These are phyloP conservation scores for Naganishia albida DNA, from an alignment of 1,284 basidiomycete genomes.

Conservation along the genomic window DNA sequence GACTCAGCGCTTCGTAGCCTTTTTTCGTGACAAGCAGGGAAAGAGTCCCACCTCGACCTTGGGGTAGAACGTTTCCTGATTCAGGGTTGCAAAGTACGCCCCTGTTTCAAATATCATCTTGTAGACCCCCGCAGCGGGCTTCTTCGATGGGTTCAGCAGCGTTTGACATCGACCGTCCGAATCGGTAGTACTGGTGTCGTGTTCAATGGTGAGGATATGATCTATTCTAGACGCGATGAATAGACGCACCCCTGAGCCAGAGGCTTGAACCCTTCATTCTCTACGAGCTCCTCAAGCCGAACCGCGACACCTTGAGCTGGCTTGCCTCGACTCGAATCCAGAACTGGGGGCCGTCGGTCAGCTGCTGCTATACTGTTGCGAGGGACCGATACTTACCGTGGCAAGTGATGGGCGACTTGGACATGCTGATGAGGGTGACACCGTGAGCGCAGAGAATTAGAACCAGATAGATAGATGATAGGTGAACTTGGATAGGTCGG, in stretches of 20 bases:
- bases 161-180: constrained; percentile 76
- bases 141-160: constrained; percentile 62
- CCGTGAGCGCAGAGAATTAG: background rate
- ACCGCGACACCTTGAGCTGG: constrained; percentile 72
- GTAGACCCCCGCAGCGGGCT: constrained; percentile 65
- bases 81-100: constrained; percentile 70
- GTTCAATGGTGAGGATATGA: too few species aligned
- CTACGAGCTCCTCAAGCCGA: constrained; percentile 53
- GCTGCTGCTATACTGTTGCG: background rate
- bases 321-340: constrained; percentile 78
- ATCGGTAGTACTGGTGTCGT: constrained; percentile 66
- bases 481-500: background rate
- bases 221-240: too few species aligned
- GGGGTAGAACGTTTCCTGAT: constrained; percentile 77
- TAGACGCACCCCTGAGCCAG: constrained; percentile 64
- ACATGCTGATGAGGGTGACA: constrained; percentile 37
- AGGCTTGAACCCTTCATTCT: constrained; percentile 57
- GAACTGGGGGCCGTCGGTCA: constrained; percentile 59
- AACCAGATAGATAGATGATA: too few species aligned
- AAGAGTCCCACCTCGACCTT: constrained; percentile 69
- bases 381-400: constrained; percentile 62
- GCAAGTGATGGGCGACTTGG: constrained; percentile 79
- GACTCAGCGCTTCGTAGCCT: background rate
- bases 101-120: constrained; percentile 82
- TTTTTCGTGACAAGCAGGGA: background rate